Percentiles rank a stretch among this genome's conserved stretches.
Evolutionary conservation across 148 eudicot species (phyloP).

Genomic region (Rhododendron ferrugineum): DNA sequence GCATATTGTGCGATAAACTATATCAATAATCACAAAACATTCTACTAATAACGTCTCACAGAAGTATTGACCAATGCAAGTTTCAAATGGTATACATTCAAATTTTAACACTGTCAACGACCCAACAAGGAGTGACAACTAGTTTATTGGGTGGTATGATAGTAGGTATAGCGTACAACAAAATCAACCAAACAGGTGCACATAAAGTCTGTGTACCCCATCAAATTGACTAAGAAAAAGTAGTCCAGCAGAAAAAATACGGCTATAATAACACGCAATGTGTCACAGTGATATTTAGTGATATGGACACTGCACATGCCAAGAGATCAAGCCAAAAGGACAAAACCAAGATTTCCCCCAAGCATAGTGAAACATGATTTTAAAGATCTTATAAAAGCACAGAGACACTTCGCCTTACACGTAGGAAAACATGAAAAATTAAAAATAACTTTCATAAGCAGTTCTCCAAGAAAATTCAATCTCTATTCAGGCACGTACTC

Average conservation of each 20-base stretch:
- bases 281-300: not conserved
- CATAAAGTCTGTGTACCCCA: not conserved
- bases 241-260: not conserved
- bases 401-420: not conserved
- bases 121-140: not conserved
- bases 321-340: not conserved
- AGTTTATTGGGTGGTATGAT: not conserved
- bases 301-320: not conserved
- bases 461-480: not conserved
- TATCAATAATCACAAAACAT: not conserved
- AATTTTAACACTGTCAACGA: not conserved
- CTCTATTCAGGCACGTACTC: slow-evolving; percentile 53
- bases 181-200: not conserved
- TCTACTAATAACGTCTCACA: not conserved
- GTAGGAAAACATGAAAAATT: not conserved
- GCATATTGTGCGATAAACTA: not conserved
- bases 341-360: not conserved
- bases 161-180: not conserved
- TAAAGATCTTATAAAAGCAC: not conserved
- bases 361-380: not conserved
- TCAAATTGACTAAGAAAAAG: not conserved
- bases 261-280: not conserved
- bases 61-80: not conserved
- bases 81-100: not conserved
- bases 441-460: not conserved